phyloP scores from a whole-genome alignment of 2,329 filamentous ascomycete species.

The Rhinocladiella similis region DNA sequence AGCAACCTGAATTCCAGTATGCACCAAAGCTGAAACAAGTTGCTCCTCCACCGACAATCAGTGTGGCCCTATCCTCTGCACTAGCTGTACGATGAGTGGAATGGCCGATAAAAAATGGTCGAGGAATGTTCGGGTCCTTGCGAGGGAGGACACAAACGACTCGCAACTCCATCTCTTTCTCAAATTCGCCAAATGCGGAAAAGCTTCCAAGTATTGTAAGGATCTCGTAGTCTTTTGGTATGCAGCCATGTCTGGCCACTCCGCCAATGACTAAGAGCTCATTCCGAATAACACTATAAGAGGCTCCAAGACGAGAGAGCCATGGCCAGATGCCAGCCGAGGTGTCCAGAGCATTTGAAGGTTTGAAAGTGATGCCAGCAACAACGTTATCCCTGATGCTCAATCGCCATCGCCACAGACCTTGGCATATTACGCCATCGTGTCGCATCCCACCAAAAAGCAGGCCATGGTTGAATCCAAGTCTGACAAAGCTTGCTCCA shows the following conservation, averaged over 20 bases:
- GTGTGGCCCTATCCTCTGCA: slow-evolving; percentile 45
- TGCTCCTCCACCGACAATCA: slow-evolving; percentile 76
- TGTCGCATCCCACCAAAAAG: slow-evolving; percentile 70
- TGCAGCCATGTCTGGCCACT: slow-evolving; percentile 40
- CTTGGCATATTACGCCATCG: slow-evolving; percentile 62
- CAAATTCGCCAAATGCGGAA: slow-evolving; percentile 25
- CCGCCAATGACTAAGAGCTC: slow-evolving; percentile 56
- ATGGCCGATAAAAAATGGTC: slow-evolving; percentile 72
- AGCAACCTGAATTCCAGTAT: slow-evolving; percentile 71
- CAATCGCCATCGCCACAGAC: slow-evolving; percentile 66
- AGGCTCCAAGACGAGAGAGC: slow-evolving; percentile 53
- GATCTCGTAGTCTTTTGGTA: slow-evolving; percentile 55
- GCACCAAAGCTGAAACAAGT: slow-evolving; percentile 91
- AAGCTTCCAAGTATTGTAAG: slow-evolving; percentile 39
- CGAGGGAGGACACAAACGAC: slow-evolving; percentile 32
- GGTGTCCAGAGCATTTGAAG: slow-evolving; percentile 25
- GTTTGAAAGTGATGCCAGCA: slow-evolving; percentile 25
- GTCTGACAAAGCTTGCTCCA: slow-evolving; percentile 51
- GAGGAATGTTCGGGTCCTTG: slow-evolving; percentile 36
- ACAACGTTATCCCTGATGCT: slow-evolving; percentile 42
- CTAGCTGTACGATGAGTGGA: slow-evolving; percentile 51
- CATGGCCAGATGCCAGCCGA: slow-evolving; percentile 34
- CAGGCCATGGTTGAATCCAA: slow-evolving; percentile 56
- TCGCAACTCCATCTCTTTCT: slow-evolving; percentile 30
- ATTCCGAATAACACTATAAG: slow-evolving; percentile 46